A percentile compares a stretch with the other conserved stretches of the same genome.
phyloP scores from a whole-genome alignment of 345 rosid genomes.

The Pistacia integerrima region DNA sequence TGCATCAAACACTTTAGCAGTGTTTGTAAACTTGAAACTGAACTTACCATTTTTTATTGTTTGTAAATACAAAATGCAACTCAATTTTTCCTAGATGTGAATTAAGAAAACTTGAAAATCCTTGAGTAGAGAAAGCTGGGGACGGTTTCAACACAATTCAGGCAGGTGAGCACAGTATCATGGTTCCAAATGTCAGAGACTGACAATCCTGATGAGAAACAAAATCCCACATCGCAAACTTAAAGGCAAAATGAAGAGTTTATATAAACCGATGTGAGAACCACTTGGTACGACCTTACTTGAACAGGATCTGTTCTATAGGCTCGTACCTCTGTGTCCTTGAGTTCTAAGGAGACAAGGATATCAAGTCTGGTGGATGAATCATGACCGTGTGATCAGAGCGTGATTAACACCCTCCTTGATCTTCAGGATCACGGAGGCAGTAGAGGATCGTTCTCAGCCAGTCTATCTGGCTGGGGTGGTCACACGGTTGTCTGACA shows the following conservation, averaged over 20 bases:
- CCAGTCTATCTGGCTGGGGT: not conserved
- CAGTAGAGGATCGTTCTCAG: constrained; percentile 15
- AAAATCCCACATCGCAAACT: not conserved
- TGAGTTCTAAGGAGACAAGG: constrained; percentile 17
- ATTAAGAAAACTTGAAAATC: too few relatives aligned
- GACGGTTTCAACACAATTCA: too few relatives aligned
- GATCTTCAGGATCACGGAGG: not conserved
- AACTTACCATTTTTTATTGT: too few relatives aligned
- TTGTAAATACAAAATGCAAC: too few relatives aligned
- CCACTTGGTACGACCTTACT: not conserved
- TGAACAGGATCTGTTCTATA: constrained; percentile 25
- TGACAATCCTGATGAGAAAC: too few relatives aligned
- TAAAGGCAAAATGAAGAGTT: not conserved
- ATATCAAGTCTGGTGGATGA: constrained; percentile 12
- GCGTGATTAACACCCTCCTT: not conserved
- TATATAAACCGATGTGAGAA: not conserved
- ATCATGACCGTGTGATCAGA: constrained; percentile 12
- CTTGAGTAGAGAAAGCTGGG: too few relatives aligned
- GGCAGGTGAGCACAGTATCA: not conserved
- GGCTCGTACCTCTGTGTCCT: constrained; percentile 11
- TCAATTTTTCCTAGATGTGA: too few relatives aligned
- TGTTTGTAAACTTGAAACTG: too few relatives aligned
- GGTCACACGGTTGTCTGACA: constrained; percentile 19
- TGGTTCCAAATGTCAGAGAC: too few relatives aligned
- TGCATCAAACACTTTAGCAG: too few relatives aligned